These are phyloP conservation scores for Potentilla sterilis DNA, from an alignment of 306 rosid genomes.

Conservation along the genomic window DNA sequence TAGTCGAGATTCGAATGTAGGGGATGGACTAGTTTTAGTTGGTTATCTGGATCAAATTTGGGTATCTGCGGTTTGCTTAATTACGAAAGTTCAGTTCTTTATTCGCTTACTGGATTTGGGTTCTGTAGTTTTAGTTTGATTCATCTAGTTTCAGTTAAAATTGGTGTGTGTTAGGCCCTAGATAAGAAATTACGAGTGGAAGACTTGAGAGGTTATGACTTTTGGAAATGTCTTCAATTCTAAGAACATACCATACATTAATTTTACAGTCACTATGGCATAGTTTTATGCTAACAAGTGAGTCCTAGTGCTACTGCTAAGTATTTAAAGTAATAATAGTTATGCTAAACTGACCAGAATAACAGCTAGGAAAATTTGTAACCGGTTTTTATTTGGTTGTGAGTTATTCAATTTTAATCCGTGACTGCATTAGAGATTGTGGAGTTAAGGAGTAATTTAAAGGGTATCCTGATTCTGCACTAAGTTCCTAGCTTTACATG, in stretches of 20 bases:
- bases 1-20: not conserved
- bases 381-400: too few species aligned
- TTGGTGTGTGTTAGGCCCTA: not conserved
- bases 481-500: slow-evolving; percentile 1
- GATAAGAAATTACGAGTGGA: not conserved
- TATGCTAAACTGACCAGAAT: not conserved
- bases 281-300: too few species aligned
- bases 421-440: not conserved
- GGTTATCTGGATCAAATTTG: not conserved
- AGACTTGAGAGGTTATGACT: not conserved
- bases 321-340: too few species aligned
- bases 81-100: not conserved
- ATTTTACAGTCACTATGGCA: not conserved
- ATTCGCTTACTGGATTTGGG: not conserved
- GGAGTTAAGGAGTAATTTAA: not conserved
- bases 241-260: not conserved
- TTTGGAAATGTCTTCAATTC: not conserved
- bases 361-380: not conserved
- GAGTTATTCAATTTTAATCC: too few species aligned
- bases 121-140: too few species aligned
- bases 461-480: not conserved
- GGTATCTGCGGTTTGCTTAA: not conserved
- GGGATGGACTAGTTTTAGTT: not conserved
- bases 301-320: not conserved
- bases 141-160: not conserved